phyloP scores from a whole-genome alignment of 352 stramenopile species.

The Globisporangium nunn region DNA sequence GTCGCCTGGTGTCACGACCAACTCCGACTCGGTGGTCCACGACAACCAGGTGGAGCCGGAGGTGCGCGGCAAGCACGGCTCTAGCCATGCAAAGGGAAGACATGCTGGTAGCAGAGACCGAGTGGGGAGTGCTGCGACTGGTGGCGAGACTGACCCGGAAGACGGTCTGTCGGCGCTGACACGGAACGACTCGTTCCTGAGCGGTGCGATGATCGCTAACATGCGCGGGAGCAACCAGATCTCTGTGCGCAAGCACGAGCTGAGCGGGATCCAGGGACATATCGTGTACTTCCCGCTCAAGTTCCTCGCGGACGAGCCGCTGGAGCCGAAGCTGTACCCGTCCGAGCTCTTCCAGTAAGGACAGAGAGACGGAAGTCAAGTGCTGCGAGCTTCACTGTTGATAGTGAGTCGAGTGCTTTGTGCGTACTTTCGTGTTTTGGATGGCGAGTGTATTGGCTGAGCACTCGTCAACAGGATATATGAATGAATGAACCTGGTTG shows the following conservation, averaged over 20 bases:
- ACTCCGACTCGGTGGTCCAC: conserved; percentile 6
- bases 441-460: no score
- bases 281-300: conserved; percentile 86
- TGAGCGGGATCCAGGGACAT: conserved; percentile 64
- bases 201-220: conserved; percentile 56
- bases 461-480: no score
- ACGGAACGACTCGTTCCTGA: conserved; percentile 34
- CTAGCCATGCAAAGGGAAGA: background rate
- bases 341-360: conserved; percentile 74
- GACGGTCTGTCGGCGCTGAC: conserved; percentile 3
- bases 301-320: conserved; percentile 68
- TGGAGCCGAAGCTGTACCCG: conserved; percentile 78
- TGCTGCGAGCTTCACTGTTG: no score
- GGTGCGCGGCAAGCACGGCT: conserved; percentile 1
- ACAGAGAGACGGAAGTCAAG: no score
- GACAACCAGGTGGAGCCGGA: conserved; percentile 11
- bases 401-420: no score
- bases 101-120: background rate
- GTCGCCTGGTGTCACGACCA: conserved; percentile 1
- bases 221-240: conserved; percentile 63
- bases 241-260: conserved; percentile 49
- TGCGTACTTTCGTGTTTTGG: no score
- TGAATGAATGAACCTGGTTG: no score
- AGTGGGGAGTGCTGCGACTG: background rate
- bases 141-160: conserved; percentile 1